Percentiles rank a stretch among this genome's conserved stretches.
Evolutionary conservation across 805 yeast genomes (phyloP).

Genomic region (Ascoidea tarda): DNA sequence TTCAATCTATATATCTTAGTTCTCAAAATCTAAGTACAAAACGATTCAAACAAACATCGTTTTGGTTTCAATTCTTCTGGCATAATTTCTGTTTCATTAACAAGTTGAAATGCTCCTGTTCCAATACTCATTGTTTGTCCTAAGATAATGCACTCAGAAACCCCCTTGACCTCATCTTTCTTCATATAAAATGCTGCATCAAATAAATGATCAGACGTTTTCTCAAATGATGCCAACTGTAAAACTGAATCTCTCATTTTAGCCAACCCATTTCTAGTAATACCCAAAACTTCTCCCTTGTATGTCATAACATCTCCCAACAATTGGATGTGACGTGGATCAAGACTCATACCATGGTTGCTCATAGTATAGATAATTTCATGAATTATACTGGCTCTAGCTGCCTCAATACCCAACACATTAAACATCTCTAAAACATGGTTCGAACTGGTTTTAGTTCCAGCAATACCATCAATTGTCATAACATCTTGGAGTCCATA

Average conservation of each 20-base stretch:
- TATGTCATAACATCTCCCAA: slow-evolving; percentile 98
- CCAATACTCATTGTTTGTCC: slow-evolving; percentile 98
- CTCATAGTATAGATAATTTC: slow-evolving; percentile 98
- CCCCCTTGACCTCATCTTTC: slow-evolving; percentile 92
- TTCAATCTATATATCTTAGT: no score
- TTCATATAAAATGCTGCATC: slow-evolving; percentile 98
- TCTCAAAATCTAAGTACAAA: slow-evolving; percentile 11
- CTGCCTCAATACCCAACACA: slow-evolving; percentile 96
- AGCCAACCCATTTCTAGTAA: slow-evolving; percentile 93
- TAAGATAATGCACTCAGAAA: slow-evolving; percentile 89
- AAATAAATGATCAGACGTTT: slow-evolving; percentile 94
- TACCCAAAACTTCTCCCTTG: slow-evolving; percentile 96
- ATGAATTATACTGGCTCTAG: slow-evolving; percentile 79
- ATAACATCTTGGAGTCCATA: slow-evolving; percentile 92
- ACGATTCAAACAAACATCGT: slow-evolving; percentile 31
- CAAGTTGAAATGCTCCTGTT: slow-evolving; percentile 89
- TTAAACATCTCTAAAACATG: slow-evolving; percentile 82
- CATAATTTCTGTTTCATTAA: slow-evolving; percentile 37
- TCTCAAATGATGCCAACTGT: slow-evolving; percentile 94
- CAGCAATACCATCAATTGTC: slow-evolving; percentile 95
- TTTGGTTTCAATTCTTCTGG: slow-evolving; percentile 28
- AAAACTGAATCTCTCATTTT: slow-evolving; percentile 97
- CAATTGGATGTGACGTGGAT: slow-evolving; percentile 96
- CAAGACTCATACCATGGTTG: slow-evolving; percentile 99
- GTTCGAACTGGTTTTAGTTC: slow-evolving; percentile 76